phyloP scores from a whole-genome alignment of 768 basidiomycete species.

The Rhizopogon vulgaris region DNA sequence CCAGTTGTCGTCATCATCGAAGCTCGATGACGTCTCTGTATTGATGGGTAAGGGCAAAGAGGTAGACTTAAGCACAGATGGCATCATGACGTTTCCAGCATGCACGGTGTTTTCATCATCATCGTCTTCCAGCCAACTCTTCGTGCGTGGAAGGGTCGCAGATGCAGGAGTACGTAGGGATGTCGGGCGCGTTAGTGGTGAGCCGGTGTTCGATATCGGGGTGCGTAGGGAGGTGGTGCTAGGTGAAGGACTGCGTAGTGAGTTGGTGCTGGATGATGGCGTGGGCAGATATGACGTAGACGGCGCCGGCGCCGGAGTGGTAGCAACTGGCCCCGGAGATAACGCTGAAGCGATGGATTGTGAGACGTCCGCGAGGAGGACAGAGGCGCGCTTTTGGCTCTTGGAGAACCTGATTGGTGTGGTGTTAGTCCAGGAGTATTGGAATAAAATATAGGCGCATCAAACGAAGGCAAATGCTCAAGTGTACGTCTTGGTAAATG shows the following conservation, averaged over 20 bases:
- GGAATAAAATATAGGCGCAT: no score
- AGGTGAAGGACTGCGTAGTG: constrained; percentile 5
- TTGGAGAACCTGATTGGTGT: constrained; percentile 48
- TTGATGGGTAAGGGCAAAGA: constrained; percentile 5
- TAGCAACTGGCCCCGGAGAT: constrained; percentile 29
- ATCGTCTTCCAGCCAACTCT: constrained; percentile 35
- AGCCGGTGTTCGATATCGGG: constrained; percentile 5
- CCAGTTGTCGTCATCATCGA: constrained; percentile 51
- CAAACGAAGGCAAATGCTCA: no score
- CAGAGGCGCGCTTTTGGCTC: constrained; percentile 61
- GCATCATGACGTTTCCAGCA: constrained; percentile 16
- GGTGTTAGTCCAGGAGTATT: background rate
- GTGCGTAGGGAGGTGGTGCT: constrained; percentile 8
- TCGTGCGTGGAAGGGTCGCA: constrained; percentile 5
- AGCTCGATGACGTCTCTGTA: constrained; percentile 9
- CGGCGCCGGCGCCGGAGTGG: constrained; percentile 18
- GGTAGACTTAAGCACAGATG: constrained; percentile 26
- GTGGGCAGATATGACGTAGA: constrained; percentile 15
- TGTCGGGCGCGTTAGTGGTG: constrained; percentile 13
- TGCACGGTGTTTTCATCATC: constrained; percentile 21
- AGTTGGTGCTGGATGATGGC: constrained; percentile 8
- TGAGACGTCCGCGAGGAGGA: constrained; percentile 60
- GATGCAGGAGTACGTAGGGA: constrained; percentile 12
- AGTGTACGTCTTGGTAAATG: background rate
- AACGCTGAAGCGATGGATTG: constrained; percentile 47